These are phyloP conservation scores for Botrytis hyacinthi DNA, from an alignment of 2,329 filamentous ascomycete genomes.

Conservation along the genomic window DNA sequence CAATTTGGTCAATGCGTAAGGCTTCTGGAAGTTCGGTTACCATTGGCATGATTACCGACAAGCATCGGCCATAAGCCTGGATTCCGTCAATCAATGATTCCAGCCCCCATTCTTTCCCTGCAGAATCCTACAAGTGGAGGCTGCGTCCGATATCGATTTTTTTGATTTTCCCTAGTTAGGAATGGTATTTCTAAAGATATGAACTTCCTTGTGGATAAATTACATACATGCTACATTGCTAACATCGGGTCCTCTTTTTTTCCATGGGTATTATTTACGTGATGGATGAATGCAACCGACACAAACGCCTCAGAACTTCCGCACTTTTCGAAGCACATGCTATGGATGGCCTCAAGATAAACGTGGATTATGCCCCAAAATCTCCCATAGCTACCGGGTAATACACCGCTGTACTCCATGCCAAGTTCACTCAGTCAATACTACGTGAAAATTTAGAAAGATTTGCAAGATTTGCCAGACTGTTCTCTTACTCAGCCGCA, in stretches of 20 bases:
- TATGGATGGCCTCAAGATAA: constrained; percentile 2
- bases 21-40: not conserved
- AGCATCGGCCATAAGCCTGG: constrained; percentile 1
- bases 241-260: not conserved
- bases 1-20: constrained; percentile 9
- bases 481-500: constrained; percentile 17
- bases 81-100: constrained; percentile 7
- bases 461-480: not conserved
- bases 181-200: not conserved
- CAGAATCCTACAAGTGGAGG: not conserved
- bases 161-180: not conserved
- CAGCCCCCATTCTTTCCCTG: constrained; percentile 7
- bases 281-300: not conserved
- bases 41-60: constrained; percentile 5
- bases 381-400: not conserved
- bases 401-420: not conserved
- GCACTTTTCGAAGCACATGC: not conserved
- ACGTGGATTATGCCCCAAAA: not conserved
- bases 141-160: constrained; percentile 12
- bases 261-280: not conserved
- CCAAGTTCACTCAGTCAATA: not conserved
- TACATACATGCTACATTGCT: not conserved
- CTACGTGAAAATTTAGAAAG: not conserved
- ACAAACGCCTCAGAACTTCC: not conserved
- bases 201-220: constrained; percentile 1